Evolutionary conservation across 768 basidiomycete species (phyloP).

Genomic region (Nidula microcarpa): DNA sequence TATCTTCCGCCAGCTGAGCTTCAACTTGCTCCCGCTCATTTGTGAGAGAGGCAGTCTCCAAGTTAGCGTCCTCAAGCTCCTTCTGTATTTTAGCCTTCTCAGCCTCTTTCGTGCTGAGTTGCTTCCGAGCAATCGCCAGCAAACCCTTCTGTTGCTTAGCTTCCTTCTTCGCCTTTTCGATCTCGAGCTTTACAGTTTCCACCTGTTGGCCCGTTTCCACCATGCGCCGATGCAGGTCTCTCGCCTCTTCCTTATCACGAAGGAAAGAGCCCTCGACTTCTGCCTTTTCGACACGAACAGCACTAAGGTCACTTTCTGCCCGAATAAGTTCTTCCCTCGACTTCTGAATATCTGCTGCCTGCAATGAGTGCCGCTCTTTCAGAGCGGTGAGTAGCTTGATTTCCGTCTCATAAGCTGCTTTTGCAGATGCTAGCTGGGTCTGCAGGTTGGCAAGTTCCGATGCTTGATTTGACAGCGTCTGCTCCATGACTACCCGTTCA

Average conservation of each 20-base stretch:
- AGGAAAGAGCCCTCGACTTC: conserved; percentile 86
- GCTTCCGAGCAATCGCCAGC: conserved; percentile 92
- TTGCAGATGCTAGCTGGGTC: conserved; percentile 78
- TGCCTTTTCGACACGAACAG: conserved; percentile 81
- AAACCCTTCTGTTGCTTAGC: conserved; percentile 96
- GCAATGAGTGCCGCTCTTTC: conserved; percentile 63
- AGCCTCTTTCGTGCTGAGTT: conserved; percentile 79
- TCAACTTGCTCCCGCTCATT: conserved; percentile 58
- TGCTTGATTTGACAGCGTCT: conserved; percentile 61
- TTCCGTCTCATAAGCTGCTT: conserved; percentile 85
- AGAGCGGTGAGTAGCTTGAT: conserved; percentile 62
- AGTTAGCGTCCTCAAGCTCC: conserved; percentile 66
- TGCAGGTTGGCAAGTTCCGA: conserved; percentile 78
- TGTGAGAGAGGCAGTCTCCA: conserved; percentile 46
- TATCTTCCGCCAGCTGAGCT: conserved; percentile 35
- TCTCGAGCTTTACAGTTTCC: conserved; percentile 61
- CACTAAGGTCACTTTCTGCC: conserved; percentile 90
- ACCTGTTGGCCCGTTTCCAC: conserved; percentile 74
- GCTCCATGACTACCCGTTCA: conserved; percentile 67
- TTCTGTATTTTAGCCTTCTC: conserved; percentile 68
- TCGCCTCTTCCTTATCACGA: conserved; percentile 91
- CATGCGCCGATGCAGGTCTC: conserved; percentile 84
- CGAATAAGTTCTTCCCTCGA: conserved; percentile 76
- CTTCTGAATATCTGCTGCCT: conserved; percentile 70
- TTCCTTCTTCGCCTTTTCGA: conserved; percentile 90